Percentiles rank a stretch among this genome's conserved stretches.
Conservation (phyloP, 78 protist genomes). For the Blattamonas nauphoetae region DNA sequence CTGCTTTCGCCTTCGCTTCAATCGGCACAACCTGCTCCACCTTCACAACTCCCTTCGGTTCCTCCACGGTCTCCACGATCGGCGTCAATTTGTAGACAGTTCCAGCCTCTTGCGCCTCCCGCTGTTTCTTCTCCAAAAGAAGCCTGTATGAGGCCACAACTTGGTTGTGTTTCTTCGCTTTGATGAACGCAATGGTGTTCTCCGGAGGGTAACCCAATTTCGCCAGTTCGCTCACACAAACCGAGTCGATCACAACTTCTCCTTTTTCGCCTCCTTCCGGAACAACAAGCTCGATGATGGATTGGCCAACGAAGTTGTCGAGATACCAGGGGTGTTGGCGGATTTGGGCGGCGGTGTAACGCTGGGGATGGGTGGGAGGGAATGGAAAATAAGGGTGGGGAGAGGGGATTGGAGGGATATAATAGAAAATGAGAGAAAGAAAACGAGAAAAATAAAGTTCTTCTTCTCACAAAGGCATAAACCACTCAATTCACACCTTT, state of each 20-base stretch:
- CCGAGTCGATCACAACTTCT: not conserved
- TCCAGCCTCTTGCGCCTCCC: not conserved
- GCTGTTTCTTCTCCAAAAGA: not conserved
- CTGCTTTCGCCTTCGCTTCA: no score
- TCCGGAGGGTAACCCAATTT: not conserved
- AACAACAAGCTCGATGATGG: not conserved
- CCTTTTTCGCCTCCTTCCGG: not conserved
- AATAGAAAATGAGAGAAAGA: no score
- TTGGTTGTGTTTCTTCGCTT: slow-evolving; percentile 7
- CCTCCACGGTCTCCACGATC: no score
- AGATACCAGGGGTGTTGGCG: not conserved
- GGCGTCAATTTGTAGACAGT: not conserved
- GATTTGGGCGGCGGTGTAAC: not conserved
- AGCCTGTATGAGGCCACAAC: not conserved
- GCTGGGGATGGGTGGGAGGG: no score
- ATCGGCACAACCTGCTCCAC: no score
- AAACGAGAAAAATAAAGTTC: no score
- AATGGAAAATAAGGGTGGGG: no score
- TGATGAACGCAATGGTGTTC: not conserved
- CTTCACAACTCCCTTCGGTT: no score
- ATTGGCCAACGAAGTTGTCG: not conserved
- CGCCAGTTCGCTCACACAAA: not conserved
- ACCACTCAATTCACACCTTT: no score
- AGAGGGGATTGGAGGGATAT: no score
- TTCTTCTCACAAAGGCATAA: no score